Evolutionary conservation across 805 yeast genomes (phyloP).

Genomic region (Maudiozyma barnettii): DNA sequence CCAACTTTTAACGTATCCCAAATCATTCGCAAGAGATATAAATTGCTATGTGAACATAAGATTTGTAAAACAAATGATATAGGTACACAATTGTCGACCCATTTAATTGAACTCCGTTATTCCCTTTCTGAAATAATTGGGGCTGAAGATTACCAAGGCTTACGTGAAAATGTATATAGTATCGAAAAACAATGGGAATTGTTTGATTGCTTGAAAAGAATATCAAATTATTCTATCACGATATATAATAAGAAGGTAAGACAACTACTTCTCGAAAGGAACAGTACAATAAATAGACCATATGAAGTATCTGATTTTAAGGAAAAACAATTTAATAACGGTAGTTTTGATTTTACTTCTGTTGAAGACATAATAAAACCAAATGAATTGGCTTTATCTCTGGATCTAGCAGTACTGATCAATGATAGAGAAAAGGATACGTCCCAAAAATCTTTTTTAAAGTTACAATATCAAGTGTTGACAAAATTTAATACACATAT

Average conservation of each 20-base stretch:
- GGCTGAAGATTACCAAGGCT: conserved; percentile 10
- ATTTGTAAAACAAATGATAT: conserved; percentile 20
- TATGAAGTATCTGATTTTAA: conserved; percentile 19
- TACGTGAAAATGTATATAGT: conserved; percentile 15
- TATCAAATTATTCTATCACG: conserved; percentile 22
- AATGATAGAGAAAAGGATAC: conserved; percentile 22
- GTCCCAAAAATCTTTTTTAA: conserved; percentile 16
- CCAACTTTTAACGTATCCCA: conserved; percentile 35
- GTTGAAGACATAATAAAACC: conserved; percentile 30
- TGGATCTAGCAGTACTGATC: conserved; percentile 30
- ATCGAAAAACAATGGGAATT: conserved; percentile 20
- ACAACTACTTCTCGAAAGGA: conserved; percentile 26
- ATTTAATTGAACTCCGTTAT: conserved; percentile 13
- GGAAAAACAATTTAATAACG: conserved; percentile 11
- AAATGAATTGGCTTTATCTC: conserved; percentile 19
- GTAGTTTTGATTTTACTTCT: conserved; percentile 19
- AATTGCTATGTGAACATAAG: conserved; percentile 26
- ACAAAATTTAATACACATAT: conserved; percentile 20
- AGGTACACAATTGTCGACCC: conserved; percentile 10
- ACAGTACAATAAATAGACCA: conserved; percentile 18
- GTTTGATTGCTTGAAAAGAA: conserved; percentile 14
- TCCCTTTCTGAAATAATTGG: conserved; percentile 11
- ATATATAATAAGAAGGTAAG: conserved; percentile 26
- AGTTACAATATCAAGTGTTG: conserved; percentile 23
- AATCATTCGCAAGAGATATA: conserved; percentile 32